These are phyloP conservation scores for Cladophialophora yegresii DNA, from an alignment of 2,329 filamentous ascomycete species.

Conservation along the genomic window DNA sequence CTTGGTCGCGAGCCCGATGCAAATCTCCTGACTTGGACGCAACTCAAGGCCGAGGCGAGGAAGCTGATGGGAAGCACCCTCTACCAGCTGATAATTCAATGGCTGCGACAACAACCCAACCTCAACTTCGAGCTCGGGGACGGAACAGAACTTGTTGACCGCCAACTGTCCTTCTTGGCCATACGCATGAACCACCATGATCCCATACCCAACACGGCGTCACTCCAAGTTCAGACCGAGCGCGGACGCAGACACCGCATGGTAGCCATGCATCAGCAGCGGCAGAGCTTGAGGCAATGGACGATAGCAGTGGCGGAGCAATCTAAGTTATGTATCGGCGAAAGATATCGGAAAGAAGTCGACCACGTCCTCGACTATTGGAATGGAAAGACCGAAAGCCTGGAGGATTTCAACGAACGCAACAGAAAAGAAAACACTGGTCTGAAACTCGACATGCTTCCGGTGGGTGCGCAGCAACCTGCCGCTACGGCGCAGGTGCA, in stretches of 20 bases:
- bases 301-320: not conserved
- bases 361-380: slow-evolving; percentile 6
- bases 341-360: slow-evolving; percentile 16
- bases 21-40: not conserved
- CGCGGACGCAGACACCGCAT: not conserved
- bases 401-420: slow-evolving; percentile 9
- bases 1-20: slow-evolving; percentile 5
- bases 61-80: not conserved
- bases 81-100: not conserved
- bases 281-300: slow-evolving; percentile 9
- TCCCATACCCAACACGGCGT: not conserved
- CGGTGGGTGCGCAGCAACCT: not conserved
- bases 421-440: slow-evolving; percentile 8
- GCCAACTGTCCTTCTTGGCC: not conserved
- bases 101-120: not conserved
- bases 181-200: not conserved
- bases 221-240: not conserved
- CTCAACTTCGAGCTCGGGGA: not conserved
- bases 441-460: not conserved
- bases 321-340: slow-evolving; percentile 4
- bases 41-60: not conserved
- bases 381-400: slow-evolving; percentile 5
- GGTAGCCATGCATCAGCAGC: slow-evolving; percentile 13
- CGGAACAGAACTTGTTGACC: not conserved
- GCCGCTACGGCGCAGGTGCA: not conserved